Conservation (phyloP, 768 basidiomycete species). For the Hygrocybe punicea region DNA sequence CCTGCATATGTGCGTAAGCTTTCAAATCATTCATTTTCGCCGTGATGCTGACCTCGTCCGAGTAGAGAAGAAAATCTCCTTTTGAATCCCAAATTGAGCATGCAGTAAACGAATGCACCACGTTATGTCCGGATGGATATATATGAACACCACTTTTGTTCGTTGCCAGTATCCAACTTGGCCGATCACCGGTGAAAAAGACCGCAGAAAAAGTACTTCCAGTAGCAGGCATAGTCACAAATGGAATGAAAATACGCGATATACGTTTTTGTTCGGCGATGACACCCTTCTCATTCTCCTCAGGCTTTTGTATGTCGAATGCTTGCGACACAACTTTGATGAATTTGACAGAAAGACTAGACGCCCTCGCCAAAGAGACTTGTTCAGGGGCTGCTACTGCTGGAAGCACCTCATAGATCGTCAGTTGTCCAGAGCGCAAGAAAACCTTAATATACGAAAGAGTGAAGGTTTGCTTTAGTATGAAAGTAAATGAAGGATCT, state of each 20-base stretch:
- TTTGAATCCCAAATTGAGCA: constrained; percentile 80
- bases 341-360: constrained; percentile 59
- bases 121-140: constrained; percentile 68
- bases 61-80: constrained; percentile 82
- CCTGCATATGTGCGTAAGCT: constrained; percentile 43
- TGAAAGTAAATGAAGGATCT: constrained; percentile 19
- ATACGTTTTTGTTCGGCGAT: constrained; percentile 68
- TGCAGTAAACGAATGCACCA: constrained; percentile 81
- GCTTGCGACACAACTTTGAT: constrained; percentile 59
- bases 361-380: constrained; percentile 37
- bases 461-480: constrained; percentile 4
- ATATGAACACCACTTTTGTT: constrained; percentile 65
- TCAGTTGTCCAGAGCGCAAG: constrained; percentile 74
- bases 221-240: constrained; percentile 52
- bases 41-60: constrained; percentile 67
- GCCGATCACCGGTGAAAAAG: constrained; percentile 88
- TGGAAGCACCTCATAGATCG: constrained; percentile 74
- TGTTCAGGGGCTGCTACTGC: constrained; percentile 40
- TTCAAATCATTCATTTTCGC: no score
- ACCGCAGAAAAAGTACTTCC: constrained; percentile 58
- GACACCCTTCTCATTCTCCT: constrained; percentile 62
- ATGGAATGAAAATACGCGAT: constrained; percentile 62
- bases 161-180: constrained; percentile 81
- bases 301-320: constrained; percentile 68
- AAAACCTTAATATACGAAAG: constrained; percentile 56